Percentiles rank a stretch among this genome's conserved stretches.
Conservation (phyloP, 1,284 basidiomycete genomes). For the Naganishia sp. region DNA sequence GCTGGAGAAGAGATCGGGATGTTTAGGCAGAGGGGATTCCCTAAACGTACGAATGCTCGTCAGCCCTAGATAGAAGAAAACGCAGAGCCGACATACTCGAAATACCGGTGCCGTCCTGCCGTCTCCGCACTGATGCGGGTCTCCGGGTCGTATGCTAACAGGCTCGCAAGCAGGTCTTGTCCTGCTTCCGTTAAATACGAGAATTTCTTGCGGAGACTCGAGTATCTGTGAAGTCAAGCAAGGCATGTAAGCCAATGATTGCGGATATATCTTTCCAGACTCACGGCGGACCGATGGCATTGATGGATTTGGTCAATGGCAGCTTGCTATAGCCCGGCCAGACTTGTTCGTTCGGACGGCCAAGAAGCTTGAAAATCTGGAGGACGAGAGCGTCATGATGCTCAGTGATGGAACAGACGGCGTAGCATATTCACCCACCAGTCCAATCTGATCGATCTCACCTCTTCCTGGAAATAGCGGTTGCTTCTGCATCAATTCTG, state of each 20-base stretch:
- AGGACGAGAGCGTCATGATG: neutral
- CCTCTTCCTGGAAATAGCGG: slow-evolving; percentile 94
- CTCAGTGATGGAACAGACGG: neutral
- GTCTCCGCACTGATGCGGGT: slow-evolving; percentile 81
- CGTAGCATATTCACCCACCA: slow-evolving; percentile 57
- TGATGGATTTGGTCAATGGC: slow-evolving; percentile 76
- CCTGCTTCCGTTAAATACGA: slow-evolving; percentile 78
- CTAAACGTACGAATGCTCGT: slow-evolving; percentile 55
- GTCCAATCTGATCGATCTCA: slow-evolving; percentile 86
- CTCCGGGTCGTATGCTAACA: slow-evolving; percentile 87
- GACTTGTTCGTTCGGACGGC: slow-evolving; percentile 75
- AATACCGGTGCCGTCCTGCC: slow-evolving; percentile 87
- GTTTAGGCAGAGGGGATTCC: slow-evolving; percentile 91
- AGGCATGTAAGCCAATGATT: neutral
- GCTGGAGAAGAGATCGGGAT: slow-evolving; percentile 93
- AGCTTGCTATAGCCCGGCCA: slow-evolving; percentile 84
- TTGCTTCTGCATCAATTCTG: slow-evolving; percentile 88
- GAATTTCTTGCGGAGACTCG: slow-evolving; percentile 61
- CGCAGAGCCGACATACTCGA: slow-evolving; percentile 63
- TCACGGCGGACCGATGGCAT: slow-evolving; percentile 66
- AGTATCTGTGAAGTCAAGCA: slow-evolving; percentile 49
- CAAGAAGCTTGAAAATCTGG: slow-evolving; percentile 82
- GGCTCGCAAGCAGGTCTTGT: slow-evolving; percentile 75
- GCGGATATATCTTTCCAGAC: slow-evolving; percentile 22
- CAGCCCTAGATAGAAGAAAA: neutral